These are phyloP conservation scores for Periconia sp. DNA, from an alignment of 2,329 filamentous ascomycete species.

Conservation along the genomic window DNA sequence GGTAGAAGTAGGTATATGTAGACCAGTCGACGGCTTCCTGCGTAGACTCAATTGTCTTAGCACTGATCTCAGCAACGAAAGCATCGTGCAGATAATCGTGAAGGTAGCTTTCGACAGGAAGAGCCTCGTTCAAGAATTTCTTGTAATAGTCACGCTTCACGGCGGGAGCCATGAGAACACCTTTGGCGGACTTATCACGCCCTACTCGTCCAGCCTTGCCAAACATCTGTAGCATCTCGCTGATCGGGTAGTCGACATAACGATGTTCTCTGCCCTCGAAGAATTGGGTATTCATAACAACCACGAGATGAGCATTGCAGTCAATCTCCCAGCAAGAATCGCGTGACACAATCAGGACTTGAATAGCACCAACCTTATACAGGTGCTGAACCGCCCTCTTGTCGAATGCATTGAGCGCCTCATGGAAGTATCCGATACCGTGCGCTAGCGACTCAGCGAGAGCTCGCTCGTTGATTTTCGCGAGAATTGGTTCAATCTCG, in stretches of 20 bases:
- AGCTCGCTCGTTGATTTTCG: slow-evolving; percentile 82
- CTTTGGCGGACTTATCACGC: slow-evolving; percentile 80
- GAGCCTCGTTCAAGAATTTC: slow-evolving; percentile 95
- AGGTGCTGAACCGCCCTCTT: slow-evolving; percentile 94
- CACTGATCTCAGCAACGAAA: slow-evolving; percentile 96
- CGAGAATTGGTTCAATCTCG: slow-evolving; percentile 81
- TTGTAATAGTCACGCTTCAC: slow-evolving; percentile 98
- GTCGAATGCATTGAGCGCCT: slow-evolving; percentile 86
- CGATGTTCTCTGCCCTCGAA: slow-evolving; percentile 96
- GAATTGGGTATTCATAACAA: slow-evolving; percentile 98
- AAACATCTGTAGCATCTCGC: slow-evolving; percentile 97
- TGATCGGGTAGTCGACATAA: slow-evolving; percentile 94
- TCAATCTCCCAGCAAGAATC: slow-evolving; percentile 98
- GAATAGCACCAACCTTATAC: slow-evolving; percentile 86
- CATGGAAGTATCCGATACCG: slow-evolving; percentile 96
- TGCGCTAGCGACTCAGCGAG: slow-evolving; percentile 89
- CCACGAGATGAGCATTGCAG: slow-evolving; percentile 83
- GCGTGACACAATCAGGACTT: slow-evolving; percentile 80
- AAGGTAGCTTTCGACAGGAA: slow-evolving; percentile 93
- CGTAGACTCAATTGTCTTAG: slow-evolving; percentile 91
- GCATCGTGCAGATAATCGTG: slow-evolving; percentile 92
- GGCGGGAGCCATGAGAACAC: slow-evolving; percentile 94
- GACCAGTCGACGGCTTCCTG: slow-evolving; percentile 99
- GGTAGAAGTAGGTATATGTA: slow-evolving; percentile 98
- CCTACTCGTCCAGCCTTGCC: slow-evolving; percentile 85